Evolutionary conservation across 2,329 filamentous ascomycete species (phyloP).

Genomic region (Paracoccidioides lutzii): DNA sequence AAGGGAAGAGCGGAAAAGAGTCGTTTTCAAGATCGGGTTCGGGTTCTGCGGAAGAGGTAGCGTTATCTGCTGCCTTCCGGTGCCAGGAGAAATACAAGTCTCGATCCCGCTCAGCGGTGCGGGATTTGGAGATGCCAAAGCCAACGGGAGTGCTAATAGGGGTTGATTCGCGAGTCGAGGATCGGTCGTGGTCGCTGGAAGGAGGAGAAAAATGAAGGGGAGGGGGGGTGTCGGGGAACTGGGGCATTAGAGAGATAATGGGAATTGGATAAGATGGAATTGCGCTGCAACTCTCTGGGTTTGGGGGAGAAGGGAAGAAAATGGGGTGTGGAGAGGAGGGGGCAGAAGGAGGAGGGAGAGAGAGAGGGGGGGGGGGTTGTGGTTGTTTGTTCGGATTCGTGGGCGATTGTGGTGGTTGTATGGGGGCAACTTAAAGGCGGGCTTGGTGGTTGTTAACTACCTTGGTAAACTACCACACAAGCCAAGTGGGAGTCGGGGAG

Average conservation of each 20-base stretch:
- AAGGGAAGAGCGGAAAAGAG: conserved; percentile 29
- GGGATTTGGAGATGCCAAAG: conserved; percentile 31
- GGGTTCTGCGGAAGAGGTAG: conserved; percentile 18
- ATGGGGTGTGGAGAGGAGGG: neutral
- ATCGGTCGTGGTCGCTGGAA: conserved; percentile 34
- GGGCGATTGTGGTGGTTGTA: neutral
- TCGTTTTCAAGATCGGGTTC: conserved; percentile 21
- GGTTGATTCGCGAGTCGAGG: conserved; percentile 39
- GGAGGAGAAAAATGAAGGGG: conserved; percentile 41
- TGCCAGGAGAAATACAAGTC: conserved; percentile 34
- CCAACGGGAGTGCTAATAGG: conserved; percentile 38
- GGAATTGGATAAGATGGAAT: conserved; percentile 1
- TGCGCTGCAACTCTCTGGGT: neutral
- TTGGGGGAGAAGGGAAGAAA: neutral
- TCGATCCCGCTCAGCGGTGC: conserved; percentile 32
- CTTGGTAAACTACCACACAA: too few species aligned
- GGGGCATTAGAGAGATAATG: conserved; percentile 36
- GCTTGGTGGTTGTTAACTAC: neutral
- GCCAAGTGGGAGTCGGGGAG: neutral
- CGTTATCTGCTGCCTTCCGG: conserved; percentile 23
- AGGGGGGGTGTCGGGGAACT: conserved; percentile 39
- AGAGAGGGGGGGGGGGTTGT: neutral
- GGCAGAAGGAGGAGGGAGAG: too few species aligned
- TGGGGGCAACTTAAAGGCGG: conserved; percentile 1
- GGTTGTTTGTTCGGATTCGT: neutral